Base-by-base conservation (phyloP, 2,329 filamentous ascomycete species). In the Xylariaceae sp. region DNA sequence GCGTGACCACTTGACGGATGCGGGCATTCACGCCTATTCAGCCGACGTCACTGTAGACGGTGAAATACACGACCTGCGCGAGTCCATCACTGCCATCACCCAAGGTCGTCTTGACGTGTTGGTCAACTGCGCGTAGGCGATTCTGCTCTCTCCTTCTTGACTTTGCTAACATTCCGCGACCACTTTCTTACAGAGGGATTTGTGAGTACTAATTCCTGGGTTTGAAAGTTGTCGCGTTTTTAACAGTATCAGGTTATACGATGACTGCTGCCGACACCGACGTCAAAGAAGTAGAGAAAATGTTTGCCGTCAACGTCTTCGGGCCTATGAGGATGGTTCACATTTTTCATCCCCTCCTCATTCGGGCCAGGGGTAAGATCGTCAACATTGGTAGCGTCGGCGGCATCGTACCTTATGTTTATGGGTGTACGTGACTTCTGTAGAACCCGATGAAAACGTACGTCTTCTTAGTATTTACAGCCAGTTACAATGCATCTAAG, bases 321-420 rank as follows among this genome's bases (percentile, higher is more conserved):
- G 67, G 67, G 0, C 66, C 65, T 0, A 68, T 69, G 65, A 54
- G 61, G 7, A 67, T 69, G 66, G 60, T 67, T 0, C 54, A 58
- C 5, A 34, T 61, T 16, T 67, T 69, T 21, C 63, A 67, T 36
- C 47, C 53, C 2, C 56, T 67, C 56, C 12, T 69, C 9, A 63
- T 69, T 12, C 17, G 19, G 4, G 7, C 58, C 2, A 41, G 44
- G 21, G 67, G 67, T 0, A 63, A 44, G 2, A 53, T 69, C 4
- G 65, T 68, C 5, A 69, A 69, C 33, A 69, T 69, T 16, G 63
- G 67, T 3, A 64, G 60, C 6, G 54, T 69, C 11, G 67, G 66
- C 1, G 66, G 66, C 2, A 57, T 69, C 5, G 29, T 62, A 0
- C 67, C 65, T 2, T 67, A 58, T 29, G 14, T 67, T 0, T 67